These are phyloP conservation scores for Furcasterigmium sp. DNA, from an alignment of 2,329 filamentous ascomycete genomes.

Conservation along the genomic window DNA sequence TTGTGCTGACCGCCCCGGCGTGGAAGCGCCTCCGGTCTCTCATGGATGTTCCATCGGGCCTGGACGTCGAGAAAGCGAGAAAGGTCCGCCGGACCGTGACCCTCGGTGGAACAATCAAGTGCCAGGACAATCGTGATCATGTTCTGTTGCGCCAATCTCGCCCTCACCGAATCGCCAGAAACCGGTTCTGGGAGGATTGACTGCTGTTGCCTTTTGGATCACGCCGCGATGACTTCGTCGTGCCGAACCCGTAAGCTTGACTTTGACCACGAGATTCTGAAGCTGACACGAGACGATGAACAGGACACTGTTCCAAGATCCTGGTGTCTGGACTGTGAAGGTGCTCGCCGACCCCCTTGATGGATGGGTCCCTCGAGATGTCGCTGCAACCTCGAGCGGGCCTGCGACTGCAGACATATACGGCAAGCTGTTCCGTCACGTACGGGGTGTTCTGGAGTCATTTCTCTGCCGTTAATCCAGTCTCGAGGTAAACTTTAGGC, in stretches of 20 bases:
- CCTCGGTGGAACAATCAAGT: constrained; percentile 4
- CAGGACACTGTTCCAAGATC: constrained; percentile 7
- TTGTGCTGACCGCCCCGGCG: constrained; percentile 7
- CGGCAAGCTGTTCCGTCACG: constrained; percentile 27
- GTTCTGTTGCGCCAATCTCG: not conserved
- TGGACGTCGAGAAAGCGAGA: constrained; percentile 3
- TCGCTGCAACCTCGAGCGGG: constrained; percentile 12
- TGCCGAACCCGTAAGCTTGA: constrained; percentile 12
- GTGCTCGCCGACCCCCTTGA: constrained; percentile 6
- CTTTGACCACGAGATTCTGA: not conserved
- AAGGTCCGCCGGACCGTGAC: constrained; percentile 3
- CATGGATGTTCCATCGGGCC: constrained; percentile 6
- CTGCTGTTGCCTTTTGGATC: constrained; percentile 12
- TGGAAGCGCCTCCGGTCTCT: constrained; percentile 10
- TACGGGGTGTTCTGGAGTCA: constrained; percentile 18
- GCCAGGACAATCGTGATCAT: constrained; percentile 4
- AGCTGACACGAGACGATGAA: not conserved
- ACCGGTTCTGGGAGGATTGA: constrained; percentile 9
- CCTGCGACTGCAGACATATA: constrained; percentile 28
- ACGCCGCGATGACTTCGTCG: constrained; percentile 3
- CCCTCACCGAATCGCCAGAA: constrained; percentile 1
- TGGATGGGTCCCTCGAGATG: constrained; percentile 27
- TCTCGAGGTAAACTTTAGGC: constrained; percentile 15
- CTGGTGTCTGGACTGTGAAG: constrained; percentile 6
- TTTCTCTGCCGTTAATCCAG: constrained; percentile 21